Evolutionary conservation across 495 filamentous ascomycete species (phyloP).

Genomic region (Penicillium cinerascens): DNA sequence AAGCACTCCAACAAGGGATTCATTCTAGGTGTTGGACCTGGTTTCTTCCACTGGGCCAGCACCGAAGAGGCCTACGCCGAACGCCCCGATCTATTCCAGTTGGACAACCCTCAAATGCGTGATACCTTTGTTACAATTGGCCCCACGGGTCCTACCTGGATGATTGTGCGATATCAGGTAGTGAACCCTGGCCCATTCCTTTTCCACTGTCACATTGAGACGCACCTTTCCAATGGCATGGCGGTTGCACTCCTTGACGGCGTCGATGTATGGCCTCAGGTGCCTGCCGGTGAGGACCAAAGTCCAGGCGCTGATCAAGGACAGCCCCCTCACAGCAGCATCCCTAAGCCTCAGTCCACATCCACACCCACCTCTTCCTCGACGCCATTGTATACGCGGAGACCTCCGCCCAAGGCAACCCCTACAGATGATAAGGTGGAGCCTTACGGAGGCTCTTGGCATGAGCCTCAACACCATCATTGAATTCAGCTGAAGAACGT

Average conservation of each 20-base stretch:
- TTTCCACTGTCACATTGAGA: constrained; percentile 53
- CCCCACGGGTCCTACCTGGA: constrained; percentile 26
- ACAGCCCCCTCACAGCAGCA: neutral
- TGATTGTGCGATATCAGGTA: constrained; percentile 51
- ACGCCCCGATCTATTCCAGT: constrained; percentile 39
- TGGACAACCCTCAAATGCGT: constrained; percentile 43
- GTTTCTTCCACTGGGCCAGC: constrained; percentile 40
- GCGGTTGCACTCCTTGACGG: constrained; percentile 47
- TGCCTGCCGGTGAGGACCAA: constrained; percentile 21
- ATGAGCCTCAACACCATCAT: neutral
- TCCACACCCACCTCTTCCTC: neutral
- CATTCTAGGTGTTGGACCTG: constrained; percentile 42
- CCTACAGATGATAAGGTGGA: neutral
- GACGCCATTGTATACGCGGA: neutral
- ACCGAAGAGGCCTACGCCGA: constrained; percentile 42
- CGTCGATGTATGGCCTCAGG: constrained; percentile 45
- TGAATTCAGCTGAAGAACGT: neutral
- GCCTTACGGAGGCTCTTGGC: neutral
- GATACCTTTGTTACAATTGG: constrained; percentile 41
- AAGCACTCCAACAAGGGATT: constrained; percentile 54
- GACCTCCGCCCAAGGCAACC: neutral
- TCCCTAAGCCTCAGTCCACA: neutral
- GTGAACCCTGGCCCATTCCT: constrained; percentile 49
- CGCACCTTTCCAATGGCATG: constrained; percentile 50
- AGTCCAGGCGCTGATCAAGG: neutral